Conservation (phyloP, 352 stramenopile species). For the Pythium rhizo-oryzae region DNA sequence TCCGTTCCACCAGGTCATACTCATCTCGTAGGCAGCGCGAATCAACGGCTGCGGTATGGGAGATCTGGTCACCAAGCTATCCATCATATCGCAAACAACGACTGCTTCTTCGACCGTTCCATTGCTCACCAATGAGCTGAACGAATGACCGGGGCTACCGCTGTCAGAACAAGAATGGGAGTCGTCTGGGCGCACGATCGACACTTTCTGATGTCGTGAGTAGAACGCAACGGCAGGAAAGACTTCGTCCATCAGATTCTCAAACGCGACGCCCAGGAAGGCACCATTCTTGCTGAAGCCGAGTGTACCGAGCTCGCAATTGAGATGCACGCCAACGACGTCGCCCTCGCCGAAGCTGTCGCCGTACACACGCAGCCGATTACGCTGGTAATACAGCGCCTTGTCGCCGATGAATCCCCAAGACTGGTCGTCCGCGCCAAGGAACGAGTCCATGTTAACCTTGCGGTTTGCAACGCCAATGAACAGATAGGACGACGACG, state of each 20-base stretch:
- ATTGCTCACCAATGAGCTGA: not conserved
- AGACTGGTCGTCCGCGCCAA: conserved; percentile 96
- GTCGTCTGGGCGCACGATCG: conserved; percentile 32
- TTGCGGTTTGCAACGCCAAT: conserved; percentile 94
- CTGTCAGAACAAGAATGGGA: not conserved
- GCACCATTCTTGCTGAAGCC: conserved; percentile 91
- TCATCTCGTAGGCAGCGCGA: conserved; percentile 51
- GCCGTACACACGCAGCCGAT: conserved; percentile 91
- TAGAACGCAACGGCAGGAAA: conserved; percentile 94
- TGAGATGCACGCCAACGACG: conserved; percentile 77
- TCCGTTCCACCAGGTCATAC: conserved; percentile 51
- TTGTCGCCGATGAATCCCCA: conserved; percentile 99
- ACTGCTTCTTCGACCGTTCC: conserved; percentile 57
- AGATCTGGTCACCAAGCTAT: conserved; percentile 34
- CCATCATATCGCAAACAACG: conserved; percentile 63
- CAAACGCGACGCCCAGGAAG: conserved; percentile 87
- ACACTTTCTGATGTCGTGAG: conserved; percentile 86
- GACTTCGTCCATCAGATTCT: conserved; percentile 90
- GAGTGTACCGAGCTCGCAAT: conserved; percentile 86
- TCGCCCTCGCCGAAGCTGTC: conserved; percentile 88
- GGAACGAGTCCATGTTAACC: conserved; percentile 95
- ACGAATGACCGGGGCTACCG: not conserved
- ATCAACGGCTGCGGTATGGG: conserved; percentile 36
- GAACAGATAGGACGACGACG: conserved; percentile 97
- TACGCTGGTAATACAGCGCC: conserved; percentile 98